Conservation (phyloP, 495 filamentous ascomycete species). For the Aspergillus cavernicola region DNA sequence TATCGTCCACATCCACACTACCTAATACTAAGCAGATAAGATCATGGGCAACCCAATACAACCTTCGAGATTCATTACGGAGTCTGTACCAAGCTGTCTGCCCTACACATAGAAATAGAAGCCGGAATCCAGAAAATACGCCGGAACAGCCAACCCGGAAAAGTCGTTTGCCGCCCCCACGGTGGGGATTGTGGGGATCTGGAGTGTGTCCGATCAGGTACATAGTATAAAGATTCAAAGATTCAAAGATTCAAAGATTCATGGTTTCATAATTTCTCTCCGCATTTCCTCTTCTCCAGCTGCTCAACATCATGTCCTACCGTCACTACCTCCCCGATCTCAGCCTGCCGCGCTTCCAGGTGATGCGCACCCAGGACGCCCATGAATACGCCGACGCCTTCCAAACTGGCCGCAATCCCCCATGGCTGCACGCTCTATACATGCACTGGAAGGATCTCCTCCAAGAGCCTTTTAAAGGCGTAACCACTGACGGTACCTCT, state of each 20-base stretch:
- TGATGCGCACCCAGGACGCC: slow-evolving; percentile 58
- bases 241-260: background rate
- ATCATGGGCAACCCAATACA: no score
- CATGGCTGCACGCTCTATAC: slow-evolving; percentile 65
- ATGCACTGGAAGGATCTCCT: slow-evolving; percentile 62
- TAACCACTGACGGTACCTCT: slow-evolving; percentile 62
- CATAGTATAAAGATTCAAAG: background rate
- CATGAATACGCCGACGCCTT: slow-evolving; percentile 62
- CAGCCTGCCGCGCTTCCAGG: slow-evolving; percentile 55
- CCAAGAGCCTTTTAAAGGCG: slow-evolving; percentile 66
- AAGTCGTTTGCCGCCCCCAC: slow-evolving; percentile 12
- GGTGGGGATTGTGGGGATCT: slow-evolving; percentile 13
- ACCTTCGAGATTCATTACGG: no score
- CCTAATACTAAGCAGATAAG: no score
- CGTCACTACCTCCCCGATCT: slow-evolving; percentile 61
- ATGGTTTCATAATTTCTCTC: no score
- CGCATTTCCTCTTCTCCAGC: no score
- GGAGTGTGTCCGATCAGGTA: background rate
- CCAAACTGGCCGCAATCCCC: slow-evolving; percentile 54
- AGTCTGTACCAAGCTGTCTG: no score
- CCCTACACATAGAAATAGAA: no score
- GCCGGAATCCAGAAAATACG: background rate
- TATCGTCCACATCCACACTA: no score
- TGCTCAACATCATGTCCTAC: slow-evolving; percentile 36
- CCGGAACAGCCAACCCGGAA: slow-evolving; percentile 1